Percentiles rank a stretch among this genome's conserved stretches.
phyloP scores from a whole-genome alignment of 192 early-diverging fungal genomes.

The Allomyces macrogynus region DNA sequence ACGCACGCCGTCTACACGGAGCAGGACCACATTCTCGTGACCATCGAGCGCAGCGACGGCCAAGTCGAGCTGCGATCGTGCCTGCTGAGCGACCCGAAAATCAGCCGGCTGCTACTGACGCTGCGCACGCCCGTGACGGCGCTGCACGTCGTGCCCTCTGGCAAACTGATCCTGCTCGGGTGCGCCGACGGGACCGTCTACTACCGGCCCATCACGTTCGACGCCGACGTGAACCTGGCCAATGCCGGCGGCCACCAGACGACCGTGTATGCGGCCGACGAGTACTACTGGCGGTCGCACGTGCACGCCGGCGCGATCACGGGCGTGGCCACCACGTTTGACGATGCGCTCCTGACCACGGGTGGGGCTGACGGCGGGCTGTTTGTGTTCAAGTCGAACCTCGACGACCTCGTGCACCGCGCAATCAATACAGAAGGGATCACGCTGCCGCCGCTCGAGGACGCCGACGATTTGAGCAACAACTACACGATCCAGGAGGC shows the following conservation, averaged over 20 bases:
- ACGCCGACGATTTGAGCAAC: not conserved
- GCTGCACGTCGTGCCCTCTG: not conserved
- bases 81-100: not conserved
- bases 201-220: not conserved
- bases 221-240: not conserved
- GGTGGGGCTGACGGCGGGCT: constrained; percentile 30
- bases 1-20: not conserved
- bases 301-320: constrained; percentile 7
- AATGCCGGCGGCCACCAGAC: not conserved
- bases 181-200: not conserved
- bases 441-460: not conserved
- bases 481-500: constrained; percentile 34
- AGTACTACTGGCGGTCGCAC: not conserved
- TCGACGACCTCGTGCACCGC: not conserved
- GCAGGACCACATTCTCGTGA: not conserved
- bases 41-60: not conserved
- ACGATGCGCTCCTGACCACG: constrained; percentile 25
- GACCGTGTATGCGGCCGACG: not conserved
- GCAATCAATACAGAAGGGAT: not conserved
- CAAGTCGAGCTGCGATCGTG: not conserved
- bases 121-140: not conserved
- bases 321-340: constrained; percentile 19
- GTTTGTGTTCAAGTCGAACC: constrained; percentile 15
- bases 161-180: not conserved
- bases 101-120: not conserved